Evolutionary conservation across 2,329 filamentous ascomycete genomes (phyloP).

Genomic region (Arthrobotrys sinensis): DNA sequence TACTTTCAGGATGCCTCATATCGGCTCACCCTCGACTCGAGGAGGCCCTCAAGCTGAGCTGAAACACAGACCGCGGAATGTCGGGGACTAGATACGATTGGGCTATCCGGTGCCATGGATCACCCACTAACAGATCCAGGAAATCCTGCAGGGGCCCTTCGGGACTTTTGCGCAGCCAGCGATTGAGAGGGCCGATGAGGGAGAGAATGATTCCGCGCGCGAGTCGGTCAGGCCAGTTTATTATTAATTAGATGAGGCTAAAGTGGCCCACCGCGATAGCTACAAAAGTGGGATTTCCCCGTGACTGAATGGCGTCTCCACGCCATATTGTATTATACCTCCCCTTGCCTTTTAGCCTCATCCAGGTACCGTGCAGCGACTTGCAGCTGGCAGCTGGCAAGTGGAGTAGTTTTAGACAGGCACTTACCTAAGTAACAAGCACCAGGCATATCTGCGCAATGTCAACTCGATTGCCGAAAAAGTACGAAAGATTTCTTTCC

Average conservation of each 20-base stretch:
- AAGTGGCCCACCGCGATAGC: conserved; percentile 19
- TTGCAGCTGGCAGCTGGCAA: conserved; percentile 21
- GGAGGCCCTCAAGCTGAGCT: conserved; percentile 43
- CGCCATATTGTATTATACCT: conserved; percentile 27
- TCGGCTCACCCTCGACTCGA: conserved; percentile 22
- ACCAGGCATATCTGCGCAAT: conserved; percentile 18
- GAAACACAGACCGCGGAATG: conserved; percentile 55
- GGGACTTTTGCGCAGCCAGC: not conserved
- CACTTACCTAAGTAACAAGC: conserved; percentile 2
- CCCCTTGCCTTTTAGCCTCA: conserved; percentile 16
- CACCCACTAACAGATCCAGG: conserved; percentile 54
- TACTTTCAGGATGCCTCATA: not conserved
- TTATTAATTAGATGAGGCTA: conserved; percentile 18
- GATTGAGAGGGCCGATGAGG: not conserved
- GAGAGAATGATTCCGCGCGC: not conserved
- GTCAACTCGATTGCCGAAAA: conserved; percentile 32
- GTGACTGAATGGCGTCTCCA: conserved; percentile 39
- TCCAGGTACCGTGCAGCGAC: conserved; percentile 32
- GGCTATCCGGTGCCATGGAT: conserved; percentile 58
- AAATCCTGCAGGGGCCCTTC: conserved; percentile 19
- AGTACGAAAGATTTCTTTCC: conserved; percentile 26
- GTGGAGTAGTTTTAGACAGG: conserved; percentile 28
- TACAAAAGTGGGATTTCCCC: conserved; percentile 31
- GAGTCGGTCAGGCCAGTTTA: conserved; percentile 19
- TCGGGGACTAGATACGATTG: conserved; percentile 56